Conservation (phyloP, 179 eudicot species). For the Silene coronaria region DNA sequence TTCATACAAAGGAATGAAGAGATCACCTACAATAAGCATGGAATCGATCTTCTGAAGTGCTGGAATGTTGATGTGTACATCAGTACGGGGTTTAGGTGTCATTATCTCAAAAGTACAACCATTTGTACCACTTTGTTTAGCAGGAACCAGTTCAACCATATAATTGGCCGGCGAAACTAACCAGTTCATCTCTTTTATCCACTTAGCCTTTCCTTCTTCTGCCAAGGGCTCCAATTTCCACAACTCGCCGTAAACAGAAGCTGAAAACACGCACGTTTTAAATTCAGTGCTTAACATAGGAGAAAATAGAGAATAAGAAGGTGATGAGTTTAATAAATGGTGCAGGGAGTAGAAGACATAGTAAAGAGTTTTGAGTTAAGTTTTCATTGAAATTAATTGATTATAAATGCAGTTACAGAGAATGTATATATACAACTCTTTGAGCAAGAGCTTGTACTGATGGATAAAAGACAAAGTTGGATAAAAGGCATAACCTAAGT, state of each 20-base stretch:
- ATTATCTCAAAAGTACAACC: slow-evolving; percentile 80
- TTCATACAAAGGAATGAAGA: slow-evolving; percentile 21
- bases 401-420: too few relatives aligned
- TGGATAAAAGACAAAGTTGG: too few relatives aligned
- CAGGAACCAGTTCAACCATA: slow-evolving; percentile 95
- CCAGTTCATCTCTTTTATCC: slow-evolving; percentile 92
- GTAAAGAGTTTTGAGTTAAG: too few relatives aligned
- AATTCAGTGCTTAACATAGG: neutral
- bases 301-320: neutral
- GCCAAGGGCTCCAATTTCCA: slow-evolving; percentile 91
- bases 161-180: slow-evolving; percentile 77
- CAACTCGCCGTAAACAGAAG: slow-evolving; percentile 86
- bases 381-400: too few relatives aligned
- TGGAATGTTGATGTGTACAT: slow-evolving; percentile 78
- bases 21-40: slow-evolving; percentile 90
- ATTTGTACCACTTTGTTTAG: slow-evolving; percentile 59
- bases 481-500: too few relatives aligned
- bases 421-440: too few relatives aligned
- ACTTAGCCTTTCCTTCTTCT: slow-evolving; percentile 63
- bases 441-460: too few relatives aligned
- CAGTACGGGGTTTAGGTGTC: slow-evolving; percentile 89
- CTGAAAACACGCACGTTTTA: slow-evolving; percentile 34
- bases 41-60: slow-evolving; percentile 89
- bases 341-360: too few relatives aligned
- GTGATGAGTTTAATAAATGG: too few relatives aligned